These are phyloP conservation scores for Aspergillus glaucus DNA, from an alignment of 2,329 filamentous ascomycete genomes.

Conservation along the genomic window DNA sequence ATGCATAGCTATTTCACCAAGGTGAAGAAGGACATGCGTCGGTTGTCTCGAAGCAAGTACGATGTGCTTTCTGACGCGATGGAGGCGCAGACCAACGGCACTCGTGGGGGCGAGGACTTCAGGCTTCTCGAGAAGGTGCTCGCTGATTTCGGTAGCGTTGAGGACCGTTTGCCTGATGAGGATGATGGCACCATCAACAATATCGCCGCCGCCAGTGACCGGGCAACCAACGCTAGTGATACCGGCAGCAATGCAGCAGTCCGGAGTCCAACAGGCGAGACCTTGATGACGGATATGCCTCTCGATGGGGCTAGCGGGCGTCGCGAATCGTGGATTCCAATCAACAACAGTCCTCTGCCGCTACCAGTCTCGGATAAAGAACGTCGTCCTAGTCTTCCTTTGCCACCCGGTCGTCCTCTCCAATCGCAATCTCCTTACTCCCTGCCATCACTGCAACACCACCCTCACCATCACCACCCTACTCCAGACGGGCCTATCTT, in stretches of 20 bases:
- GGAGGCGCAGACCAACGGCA: conserved; percentile 22
- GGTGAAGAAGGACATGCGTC: conserved; percentile 33
- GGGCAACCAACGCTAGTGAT: conserved; percentile 30
- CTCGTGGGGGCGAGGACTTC: conserved; percentile 32
- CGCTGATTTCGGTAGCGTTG: conserved; percentile 33
- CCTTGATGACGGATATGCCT: conserved; percentile 16
- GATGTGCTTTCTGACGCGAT: conserved; percentile 24
- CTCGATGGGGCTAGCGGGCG: conserved; percentile 27
- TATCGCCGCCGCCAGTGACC: conserved; percentile 21
- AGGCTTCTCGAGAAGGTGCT: conserved; percentile 38
- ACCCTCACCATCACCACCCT: not conserved
- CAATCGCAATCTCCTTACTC: conserved; percentile 31
- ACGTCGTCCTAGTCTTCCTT: conserved; percentile 33
- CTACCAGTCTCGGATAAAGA: conserved; percentile 26
- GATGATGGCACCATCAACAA: conserved; percentile 24
- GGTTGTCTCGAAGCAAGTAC: conserved; percentile 23
- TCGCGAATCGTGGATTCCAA: conserved; percentile 37
- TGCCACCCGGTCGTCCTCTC: conserved; percentile 28
- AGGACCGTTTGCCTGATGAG: conserved; percentile 35
- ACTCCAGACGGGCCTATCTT: conserved; percentile 22
- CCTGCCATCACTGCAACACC: conserved; percentile 29
- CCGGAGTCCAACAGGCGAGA: conserved; percentile 34
- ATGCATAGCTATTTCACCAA: conserved; percentile 37
- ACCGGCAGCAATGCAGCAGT: conserved; percentile 35
- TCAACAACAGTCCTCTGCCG: conserved; percentile 35